Evolutionary conservation across 2,329 filamentous ascomycete species (phyloP), one percentile per base, ranked within the genome.

Genomic region (Sporothrix pallida): DNA sequence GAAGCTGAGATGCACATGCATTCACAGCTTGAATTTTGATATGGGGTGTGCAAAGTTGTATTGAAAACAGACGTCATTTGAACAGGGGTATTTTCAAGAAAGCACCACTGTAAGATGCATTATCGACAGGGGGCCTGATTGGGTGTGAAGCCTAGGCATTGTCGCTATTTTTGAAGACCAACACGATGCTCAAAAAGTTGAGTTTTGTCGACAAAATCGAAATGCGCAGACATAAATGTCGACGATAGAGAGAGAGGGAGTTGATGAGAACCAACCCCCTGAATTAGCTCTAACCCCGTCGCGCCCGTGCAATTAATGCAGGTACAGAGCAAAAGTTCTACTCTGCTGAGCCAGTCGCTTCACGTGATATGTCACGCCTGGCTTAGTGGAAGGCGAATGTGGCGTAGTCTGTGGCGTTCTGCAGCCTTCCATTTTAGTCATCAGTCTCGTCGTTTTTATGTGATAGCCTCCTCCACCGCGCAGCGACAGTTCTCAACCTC

Each of bases 391-490:
- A 46, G 58, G 44, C 46, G 20, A 70, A 2, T 70, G 71, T 72
- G 71, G 71, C 73, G 65, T 60, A 65, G 54, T 70, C 71, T 71
- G 73, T 74, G 73, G 73, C 73, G 73, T 73, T 74, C 73, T 56
- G 31, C 56, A 9, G 50, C 60, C 52, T 74, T 74, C 71, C 23
- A 71, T 44, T 46, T 60, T 74, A 26, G 60, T 71, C 26, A 26
- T 37, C 58, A 17, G n/a, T 52, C 23, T 54, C 56, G 9, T 12
- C 15, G 31, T 48, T 65, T 60, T 63, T 15, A n/a, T 54, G 20
- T 62, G 58, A 42, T 62, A 37, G 10, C 48, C 4, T 10, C 48
- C 31, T 48, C 12, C 23, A 48, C 69, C 62, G 13, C 46, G 56
- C 26, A n/a, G 37, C 17, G n/a, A 1, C 46, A 67, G n/a, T n/a